phyloP scores from a whole-genome alignment of 805 yeast genomes.

The Kodamaea laetipori region DNA sequence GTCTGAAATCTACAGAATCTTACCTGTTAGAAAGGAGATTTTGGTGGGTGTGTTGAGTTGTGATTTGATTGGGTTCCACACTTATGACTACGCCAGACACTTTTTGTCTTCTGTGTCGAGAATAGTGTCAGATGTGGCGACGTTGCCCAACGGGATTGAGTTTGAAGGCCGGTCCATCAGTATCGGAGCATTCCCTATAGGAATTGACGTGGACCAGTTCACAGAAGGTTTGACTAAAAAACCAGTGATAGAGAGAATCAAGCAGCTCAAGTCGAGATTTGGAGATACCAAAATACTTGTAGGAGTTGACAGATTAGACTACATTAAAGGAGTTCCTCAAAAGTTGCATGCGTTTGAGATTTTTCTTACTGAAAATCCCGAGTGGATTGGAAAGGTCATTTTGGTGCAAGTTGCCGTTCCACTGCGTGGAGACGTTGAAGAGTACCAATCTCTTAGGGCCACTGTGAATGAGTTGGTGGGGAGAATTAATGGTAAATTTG shows the following conservation, averaged over 20 bases:
- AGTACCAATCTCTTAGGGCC: conserved; percentile 89
- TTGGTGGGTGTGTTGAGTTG: conserved; percentile 90
- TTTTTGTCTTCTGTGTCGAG: conserved; percentile 87
- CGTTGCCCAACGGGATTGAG: conserved; percentile 89
- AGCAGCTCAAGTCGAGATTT: conserved; percentile 58
- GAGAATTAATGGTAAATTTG: conserved; percentile 92
- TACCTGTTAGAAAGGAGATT: conserved; percentile 94
- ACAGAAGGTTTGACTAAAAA: conserved; percentile 70
- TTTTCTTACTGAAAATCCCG: conserved; percentile 89
- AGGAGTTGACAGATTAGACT: conserved; percentile 95
- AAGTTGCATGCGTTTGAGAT: conserved; percentile 95
- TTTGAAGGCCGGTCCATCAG: conserved; percentile 73
- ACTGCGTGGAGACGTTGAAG: conserved; percentile 96
- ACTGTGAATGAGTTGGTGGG: conserved; percentile 96
- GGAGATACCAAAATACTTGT: conserved; percentile 86
- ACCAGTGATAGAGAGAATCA: conserved; percentile 65
- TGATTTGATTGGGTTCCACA: conserved; percentile 95
- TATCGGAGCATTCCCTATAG: conserved; percentile 98
- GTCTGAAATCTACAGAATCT: conserved; percentile 89
- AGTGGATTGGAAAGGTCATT: conserved; percentile 97
- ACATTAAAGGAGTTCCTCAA: conserved; percentile 97
- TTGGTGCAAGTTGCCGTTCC: conserved; percentile 97
- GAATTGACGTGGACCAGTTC: conserved; percentile 93
- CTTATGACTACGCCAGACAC: conserved; percentile 98
- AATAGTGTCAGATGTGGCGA: conserved; percentile 69